Percentiles rank a stretch among this genome's conserved stretches.
phyloP scores from a whole-genome alignment of 345 rosid genomes.

The Pseudoturritis turrita region DNA sequence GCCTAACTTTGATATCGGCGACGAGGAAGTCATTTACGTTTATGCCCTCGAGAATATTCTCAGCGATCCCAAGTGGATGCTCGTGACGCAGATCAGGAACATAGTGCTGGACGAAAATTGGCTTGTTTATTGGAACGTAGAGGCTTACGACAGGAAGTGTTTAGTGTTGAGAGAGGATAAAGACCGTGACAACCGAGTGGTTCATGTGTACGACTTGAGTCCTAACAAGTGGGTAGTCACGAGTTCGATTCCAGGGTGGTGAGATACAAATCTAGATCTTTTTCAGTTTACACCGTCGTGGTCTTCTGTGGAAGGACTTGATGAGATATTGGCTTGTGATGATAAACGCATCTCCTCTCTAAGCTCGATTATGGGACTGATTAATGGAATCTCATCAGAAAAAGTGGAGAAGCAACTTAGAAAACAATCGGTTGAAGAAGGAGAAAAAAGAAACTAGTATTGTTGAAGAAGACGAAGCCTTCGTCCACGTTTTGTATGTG shows the following conservation, averaged over 20 bases:
- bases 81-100: neutral
- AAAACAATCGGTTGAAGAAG: neutral
- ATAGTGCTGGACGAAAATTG: neutral
- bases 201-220: slow-evolving; percentile 2
- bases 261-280: neutral
- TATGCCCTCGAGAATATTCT: neutral
- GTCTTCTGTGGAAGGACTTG: neutral
- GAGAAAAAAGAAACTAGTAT: neutral
- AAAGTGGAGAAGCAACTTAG: no score
- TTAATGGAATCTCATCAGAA: neutral
- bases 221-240: neutral
- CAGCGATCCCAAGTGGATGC: neutral
- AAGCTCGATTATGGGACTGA: neutral
- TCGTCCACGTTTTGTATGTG: neutral
- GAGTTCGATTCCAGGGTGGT: neutral
- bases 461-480: neutral
- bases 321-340: neutral
- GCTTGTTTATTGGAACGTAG: neutral
- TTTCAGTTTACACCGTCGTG: neutral
- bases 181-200: neutral
- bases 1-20: neutral
- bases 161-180: neutral
- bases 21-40: neutral
- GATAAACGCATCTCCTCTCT: neutral
- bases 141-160: neutral